phyloP scores from a whole-genome alignment of 306 rosid genomes.

The Cucumis cinereus region DNA sequence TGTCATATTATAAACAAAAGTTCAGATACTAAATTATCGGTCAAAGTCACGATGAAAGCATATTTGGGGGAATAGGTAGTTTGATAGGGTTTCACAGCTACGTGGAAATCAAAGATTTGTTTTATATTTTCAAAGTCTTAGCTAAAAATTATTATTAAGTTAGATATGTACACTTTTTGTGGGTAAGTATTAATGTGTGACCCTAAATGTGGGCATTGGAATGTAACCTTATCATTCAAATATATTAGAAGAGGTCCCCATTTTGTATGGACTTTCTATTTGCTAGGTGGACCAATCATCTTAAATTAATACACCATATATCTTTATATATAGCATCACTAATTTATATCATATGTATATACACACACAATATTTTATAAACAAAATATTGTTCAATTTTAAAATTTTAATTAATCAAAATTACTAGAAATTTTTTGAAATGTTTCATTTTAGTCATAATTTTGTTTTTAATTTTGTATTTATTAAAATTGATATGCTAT shows the following conservation, averaged over 20 bases:
- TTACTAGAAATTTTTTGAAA: too few relatives aligned
- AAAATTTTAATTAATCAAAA: too few relatives aligned
- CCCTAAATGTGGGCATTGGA: not conserved
- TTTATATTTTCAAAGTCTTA: not conserved
- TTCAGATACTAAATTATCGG: too few relatives aligned
- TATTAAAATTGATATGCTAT: too few relatives aligned
- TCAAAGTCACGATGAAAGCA: not conserved
- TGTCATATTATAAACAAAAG: too few relatives aligned
- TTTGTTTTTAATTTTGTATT: too few relatives aligned
- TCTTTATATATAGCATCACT: not conserved
- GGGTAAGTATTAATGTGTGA: not conserved
- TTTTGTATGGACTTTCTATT: not conserved
- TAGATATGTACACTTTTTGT: not conserved
- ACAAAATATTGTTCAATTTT: too few relatives aligned
- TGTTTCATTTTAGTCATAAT: too few relatives aligned
- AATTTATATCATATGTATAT: too few relatives aligned
- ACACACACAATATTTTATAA: too few relatives aligned
- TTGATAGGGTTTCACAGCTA: not conserved
- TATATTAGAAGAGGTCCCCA: not conserved
- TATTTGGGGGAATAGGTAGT: not conserved
- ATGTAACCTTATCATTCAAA: not conserved
- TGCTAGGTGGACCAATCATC: not conserved
- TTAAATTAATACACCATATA: not conserved
- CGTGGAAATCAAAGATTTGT: constrained; percentile 4
- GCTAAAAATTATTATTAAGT: not conserved